Evolutionary conservation across 768 basidiomycete species (phyloP).

Genomic region (Phlegmacium glaucopus): DNA sequence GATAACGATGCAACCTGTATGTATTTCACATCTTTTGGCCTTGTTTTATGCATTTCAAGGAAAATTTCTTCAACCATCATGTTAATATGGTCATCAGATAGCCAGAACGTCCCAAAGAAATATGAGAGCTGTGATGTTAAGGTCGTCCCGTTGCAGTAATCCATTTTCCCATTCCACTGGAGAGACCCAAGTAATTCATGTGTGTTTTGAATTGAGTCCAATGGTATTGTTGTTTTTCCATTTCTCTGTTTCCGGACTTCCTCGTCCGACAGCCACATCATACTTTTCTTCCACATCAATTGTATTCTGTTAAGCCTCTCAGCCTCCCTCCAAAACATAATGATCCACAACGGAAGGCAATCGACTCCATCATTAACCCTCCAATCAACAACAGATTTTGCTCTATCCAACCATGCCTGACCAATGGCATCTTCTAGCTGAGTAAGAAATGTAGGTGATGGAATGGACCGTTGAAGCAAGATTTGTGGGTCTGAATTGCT

Average conservation of each 20-base stretch:
- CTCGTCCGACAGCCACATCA: neutral
- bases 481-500: neutral
- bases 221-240: neutral
- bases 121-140: constrained; percentile 2
- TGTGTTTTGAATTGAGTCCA: neutral
- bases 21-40: neutral
- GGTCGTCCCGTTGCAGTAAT: neutral
- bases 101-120: constrained; percentile 6
- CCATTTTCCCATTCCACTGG: neutral
- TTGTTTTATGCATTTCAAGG: neutral
- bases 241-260: neutral
- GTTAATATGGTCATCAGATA: constrained; percentile 6
- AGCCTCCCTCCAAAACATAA: constrained; percentile 1
- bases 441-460: neutral
- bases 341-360: neutral
- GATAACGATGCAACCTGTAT: neutral
- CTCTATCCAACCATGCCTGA: constrained; percentile 6
- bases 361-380: neutral
- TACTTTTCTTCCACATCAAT: neutral
- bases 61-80: constrained; percentile 4
- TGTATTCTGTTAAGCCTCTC: neutral
- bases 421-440: constrained; percentile 2
- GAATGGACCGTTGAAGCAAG: constrained; percentile 2
- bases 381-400: constrained; percentile 1
- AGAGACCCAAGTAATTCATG: neutral